These are phyloP conservation scores for Phialocephala subalpina DNA, from an alignment of 2,329 filamentous ascomycete species.

Conservation along the genomic window DNA sequence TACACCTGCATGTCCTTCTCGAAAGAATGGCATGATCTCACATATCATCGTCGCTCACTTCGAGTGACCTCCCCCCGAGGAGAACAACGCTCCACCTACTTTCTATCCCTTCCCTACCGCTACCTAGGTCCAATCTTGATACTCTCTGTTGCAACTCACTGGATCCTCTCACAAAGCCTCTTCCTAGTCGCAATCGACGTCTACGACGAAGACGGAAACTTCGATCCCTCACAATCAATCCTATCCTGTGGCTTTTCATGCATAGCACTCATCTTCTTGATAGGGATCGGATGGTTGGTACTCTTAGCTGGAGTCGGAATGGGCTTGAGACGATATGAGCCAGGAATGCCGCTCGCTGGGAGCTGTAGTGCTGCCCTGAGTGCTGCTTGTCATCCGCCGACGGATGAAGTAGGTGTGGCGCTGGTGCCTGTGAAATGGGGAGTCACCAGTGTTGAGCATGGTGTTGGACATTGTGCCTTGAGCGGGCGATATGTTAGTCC, in stretches of 20 bases:
- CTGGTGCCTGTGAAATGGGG: slow-evolving; percentile 31
- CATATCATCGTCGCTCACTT: slow-evolving; percentile 45
- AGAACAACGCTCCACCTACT: slow-evolving; percentile 45
- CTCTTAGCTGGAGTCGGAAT: slow-evolving; percentile 23
- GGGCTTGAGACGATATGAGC: slow-evolving; percentile 25
- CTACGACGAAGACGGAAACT: slow-evolving; percentile 26
- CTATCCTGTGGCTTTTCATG: slow-evolving; percentile 36
- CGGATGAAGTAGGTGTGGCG: slow-evolving; percentile 26
- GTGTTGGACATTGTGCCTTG: slow-evolving; percentile 32
- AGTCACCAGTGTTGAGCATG: slow-evolving; percentile 24
- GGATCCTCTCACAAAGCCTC: slow-evolving; percentile 49
- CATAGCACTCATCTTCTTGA: slow-evolving; percentile 34
- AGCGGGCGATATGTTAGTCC: slow-evolving; percentile 32
- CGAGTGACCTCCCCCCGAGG: slow-evolving; percentile 44
- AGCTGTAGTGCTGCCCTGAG: slow-evolving; percentile 36
- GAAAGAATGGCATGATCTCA: slow-evolving; percentile 33
- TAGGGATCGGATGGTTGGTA: slow-evolving; percentile 30
- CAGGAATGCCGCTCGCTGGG: slow-evolving; percentile 30
- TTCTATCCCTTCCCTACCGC: slow-evolving; percentile 47
- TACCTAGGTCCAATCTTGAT: slow-evolving; percentile 39
- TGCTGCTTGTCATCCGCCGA: slow-evolving; percentile 30
- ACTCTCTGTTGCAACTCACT: slow-evolving; percentile 46
- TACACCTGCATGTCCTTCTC: slow-evolving; percentile 37
- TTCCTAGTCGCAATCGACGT: slow-evolving; percentile 46
- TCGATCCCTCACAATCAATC: slow-evolving; percentile 26